Base-by-base conservation (phyloP, 2,329 filamentous ascomycete species). In the Hymenoscyphus occultus region DNA sequence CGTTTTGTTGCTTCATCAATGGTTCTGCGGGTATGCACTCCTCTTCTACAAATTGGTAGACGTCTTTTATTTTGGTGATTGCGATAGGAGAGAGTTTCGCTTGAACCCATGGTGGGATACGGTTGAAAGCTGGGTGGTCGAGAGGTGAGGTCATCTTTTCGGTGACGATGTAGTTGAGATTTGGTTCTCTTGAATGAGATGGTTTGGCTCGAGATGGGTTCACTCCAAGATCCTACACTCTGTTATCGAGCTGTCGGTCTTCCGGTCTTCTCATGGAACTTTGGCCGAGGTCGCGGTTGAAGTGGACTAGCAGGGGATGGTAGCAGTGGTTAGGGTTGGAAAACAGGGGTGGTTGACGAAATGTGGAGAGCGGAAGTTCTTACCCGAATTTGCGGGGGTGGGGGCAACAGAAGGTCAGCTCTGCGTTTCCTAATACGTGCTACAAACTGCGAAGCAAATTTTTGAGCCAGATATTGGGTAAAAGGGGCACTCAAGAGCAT, bases 11-110 rank as follows among this genome's bases (percentile, higher is more conserved):
- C 68, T 79, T 78, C 73, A 78, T 77, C 64, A 80, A 76, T 56
- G 76, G 75, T 68, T 80, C 78, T 3, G 76, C 76, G 0, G 79
- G 79, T 39, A 80, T 78, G 68, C 77, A 80, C 69, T 81, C 79
- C 31, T 72, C 76, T 69, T 81, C 78, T 39, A 80, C 78, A 74
- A 76, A 81, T 48, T 80, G 75, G 63, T 79, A 73, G 14, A 80
- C 78, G 59, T 76, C 75, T 58, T 76, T 71, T 35, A 81, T 81
- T 70, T 77, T 79, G 28, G 78, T 75, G 59, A 80, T 73, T 28
- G 79, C 79, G 63, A 78, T 68, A 4, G 74, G 72, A 9, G 64
- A 63, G 31, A 75, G 69, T 60, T 73, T 74, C n/a, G 70, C 64
- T 56, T 71, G 67, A 13, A 66, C 71, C 79, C 82, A 85, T 56